Conservation (phyloP, 73 alveolate genomes). For the Tetrahymena borealis region DNA sequence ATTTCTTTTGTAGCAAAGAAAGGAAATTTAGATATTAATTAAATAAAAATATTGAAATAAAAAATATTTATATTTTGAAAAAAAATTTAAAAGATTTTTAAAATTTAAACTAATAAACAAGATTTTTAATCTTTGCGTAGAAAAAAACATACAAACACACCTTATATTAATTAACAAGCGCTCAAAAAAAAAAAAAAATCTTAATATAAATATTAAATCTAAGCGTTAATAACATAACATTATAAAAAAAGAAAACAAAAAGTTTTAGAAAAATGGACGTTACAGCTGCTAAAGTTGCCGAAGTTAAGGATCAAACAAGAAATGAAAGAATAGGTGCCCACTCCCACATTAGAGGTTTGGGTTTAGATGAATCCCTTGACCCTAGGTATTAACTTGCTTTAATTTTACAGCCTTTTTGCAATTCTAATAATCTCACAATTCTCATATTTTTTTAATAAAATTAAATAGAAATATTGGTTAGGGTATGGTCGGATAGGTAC, state of each 20-base stretch:
- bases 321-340: conserved; percentile 97
- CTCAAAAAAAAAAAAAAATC: not conserved
- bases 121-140: not conserved
- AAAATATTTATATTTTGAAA: not conserved
- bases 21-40: not conserved
- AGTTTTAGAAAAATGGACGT: not conserved
- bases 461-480: conserved; percentile 76
- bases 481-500: conserved; percentile 98
- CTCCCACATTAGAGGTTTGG: conserved; percentile 96
- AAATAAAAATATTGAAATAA: not conserved
- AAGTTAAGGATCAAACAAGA: conserved; percentile 82
- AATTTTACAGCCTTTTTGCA: not conserved
- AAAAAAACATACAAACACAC: not conserved
- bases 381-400: conserved; percentile 44
- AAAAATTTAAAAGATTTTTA: not conserved
- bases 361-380: conserved; percentile 89
- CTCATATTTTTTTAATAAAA: not conserved
- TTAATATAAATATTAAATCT: not conserved
- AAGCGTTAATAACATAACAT: not conserved
- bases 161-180: not conserved
- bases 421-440: not conserved
- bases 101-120: not conserved
- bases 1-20: not conserved
- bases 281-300: conserved; percentile 73
- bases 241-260: not conserved